Evolutionary conservation across 371 early-diverging fungal genomes (phyloP), one percentile per base, ranked within the genome.

Genomic region (Mortierella sp.): DNA sequence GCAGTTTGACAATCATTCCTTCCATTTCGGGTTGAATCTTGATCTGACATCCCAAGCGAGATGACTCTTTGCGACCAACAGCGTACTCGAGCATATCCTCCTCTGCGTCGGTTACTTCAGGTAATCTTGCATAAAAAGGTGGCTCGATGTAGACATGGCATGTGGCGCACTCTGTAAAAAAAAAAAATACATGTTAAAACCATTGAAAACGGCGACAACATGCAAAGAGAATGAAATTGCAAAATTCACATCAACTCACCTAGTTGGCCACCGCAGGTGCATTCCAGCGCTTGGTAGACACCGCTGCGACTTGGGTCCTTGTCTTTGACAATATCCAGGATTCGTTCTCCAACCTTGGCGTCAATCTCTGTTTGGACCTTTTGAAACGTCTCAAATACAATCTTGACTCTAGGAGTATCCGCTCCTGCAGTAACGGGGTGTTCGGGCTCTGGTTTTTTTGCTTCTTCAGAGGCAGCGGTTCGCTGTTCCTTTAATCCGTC

Each of bases 11-110:
- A 24, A 76, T 63, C 81, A 81, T 81, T 50, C 81, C 81, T 32
- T 81, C 81, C 59, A 75, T 15, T n/a, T 81, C 81, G 0, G 81
- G 81, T 38, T 68, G 60, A 10, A 81, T 72, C 66, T 66, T 75
- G 67, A 81, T 72, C 59, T 81, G 81, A 36, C 81, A 81, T 1
- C 81, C 81, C n/a, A 81, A 36, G 2, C 81, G 81, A 15, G 81
- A 81, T 5, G 67, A 21, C 4, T 81, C 72, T n/a, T 63, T 81
- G 24, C 81, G 75, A 21, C 81, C 76, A 10, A 81, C 72, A 0
- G 81, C 81, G 47, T 81, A 81, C 66, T 81, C 81, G 4, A 81
- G 67, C 81, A 81, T 81, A 47, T 81, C 81, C 67, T 81, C 81
- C 55, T 81, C 81, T 43, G 72, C 76, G 45, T 81, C 81, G 7